phyloP scores from a whole-genome alignment of 1,284 basidiomycete genomes.

The Mixia osmundae region DNA sequence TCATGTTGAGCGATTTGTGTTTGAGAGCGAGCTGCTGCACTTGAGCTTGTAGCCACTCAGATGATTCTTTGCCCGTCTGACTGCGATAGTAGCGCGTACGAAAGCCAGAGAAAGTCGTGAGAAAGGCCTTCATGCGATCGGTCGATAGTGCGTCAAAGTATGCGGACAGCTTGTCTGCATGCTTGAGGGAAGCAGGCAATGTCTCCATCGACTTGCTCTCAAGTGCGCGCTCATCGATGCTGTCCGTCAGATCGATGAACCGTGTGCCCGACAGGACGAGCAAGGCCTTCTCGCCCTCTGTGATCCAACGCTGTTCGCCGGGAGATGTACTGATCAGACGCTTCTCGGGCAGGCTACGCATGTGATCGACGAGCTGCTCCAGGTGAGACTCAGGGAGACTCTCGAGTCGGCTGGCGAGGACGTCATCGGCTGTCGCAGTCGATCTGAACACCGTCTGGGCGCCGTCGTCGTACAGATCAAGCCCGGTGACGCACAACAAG shows the following conservation, averaged over 20 bases:
- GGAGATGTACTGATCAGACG: constrained; percentile 10
- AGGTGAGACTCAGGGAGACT: too few relatives aligned
- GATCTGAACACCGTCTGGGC: too few relatives aligned
- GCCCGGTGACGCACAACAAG: too few relatives aligned
- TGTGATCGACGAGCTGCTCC: constrained; percentile 10
- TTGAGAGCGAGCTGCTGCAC: constrained; percentile 29
- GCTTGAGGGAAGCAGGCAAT: background rate
- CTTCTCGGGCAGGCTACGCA: constrained; percentile 12
- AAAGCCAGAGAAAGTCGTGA: constrained; percentile 19
- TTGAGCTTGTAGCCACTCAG: constrained; percentile 55
- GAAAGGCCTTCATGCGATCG: constrained; percentile 30
- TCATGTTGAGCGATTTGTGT: constrained; percentile 35
- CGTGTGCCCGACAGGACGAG: constrained; percentile 11
- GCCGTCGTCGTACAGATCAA: too few relatives aligned
- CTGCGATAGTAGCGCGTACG: constrained; percentile 27
- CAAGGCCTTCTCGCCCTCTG: constrained; percentile 19
- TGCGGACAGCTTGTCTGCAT: background rate
- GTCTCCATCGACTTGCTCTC: background rate
- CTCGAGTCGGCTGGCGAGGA: too few relatives aligned
- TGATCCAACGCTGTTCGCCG: constrained; percentile 7
- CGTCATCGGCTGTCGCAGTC: too few relatives aligned
- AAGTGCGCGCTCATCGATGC: background rate
- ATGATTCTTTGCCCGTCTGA: constrained; percentile 45
- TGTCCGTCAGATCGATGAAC: constrained; percentile 18
- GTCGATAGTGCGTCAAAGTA: constrained; percentile 20